Percentiles rank a stretch among this genome's conserved stretches.
Conservation (phyloP, 2,329 filamentous ascomycete genomes). For the Phialemoniopsis sp. region DNA sequence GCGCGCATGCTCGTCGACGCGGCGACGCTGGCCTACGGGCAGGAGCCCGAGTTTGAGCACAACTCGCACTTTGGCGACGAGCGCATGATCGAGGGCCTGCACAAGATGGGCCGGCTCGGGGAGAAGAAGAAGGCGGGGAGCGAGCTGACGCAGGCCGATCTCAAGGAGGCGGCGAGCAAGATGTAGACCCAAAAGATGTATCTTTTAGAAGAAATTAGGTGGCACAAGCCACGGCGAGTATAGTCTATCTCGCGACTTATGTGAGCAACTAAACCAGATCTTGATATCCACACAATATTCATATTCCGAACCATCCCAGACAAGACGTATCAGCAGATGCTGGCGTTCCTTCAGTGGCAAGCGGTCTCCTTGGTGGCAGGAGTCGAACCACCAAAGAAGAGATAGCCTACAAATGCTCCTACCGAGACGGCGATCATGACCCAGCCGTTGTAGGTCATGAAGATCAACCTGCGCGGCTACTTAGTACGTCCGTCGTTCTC, state of each 20-base stretch:
- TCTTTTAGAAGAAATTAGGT: too few species aligned
- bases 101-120: constrained; percentile 37
- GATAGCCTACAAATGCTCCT: constrained; percentile 84
- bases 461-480: constrained; percentile 80
- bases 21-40: constrained; percentile 76
- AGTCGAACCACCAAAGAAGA: constrained; percentile 70
- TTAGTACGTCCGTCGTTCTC: too few species aligned
- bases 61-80: constrained; percentile 50
- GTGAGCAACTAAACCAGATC: too few species aligned
- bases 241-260: too few species aligned
- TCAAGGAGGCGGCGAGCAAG: constrained; percentile 27
- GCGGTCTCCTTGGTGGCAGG: constrained; percentile 80
- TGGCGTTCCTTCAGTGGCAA: constrained; percentile 63
- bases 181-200: too few species aligned
- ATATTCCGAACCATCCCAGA: too few species aligned
- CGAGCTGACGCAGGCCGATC: constrained; percentile 24
- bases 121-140: constrained; percentile 36
- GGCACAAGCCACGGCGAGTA: too few species aligned
- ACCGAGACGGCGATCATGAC: constrained; percentile 90
- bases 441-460: constrained; percentile 99
- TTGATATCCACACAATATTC: neutral
- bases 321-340: too few species aligned
- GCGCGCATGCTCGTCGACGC: constrained; percentile 86
- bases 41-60: constrained; percentile 80
- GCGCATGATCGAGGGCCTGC: constrained; percentile 40